These are phyloP conservation scores for Trichoderma aggressivum DNA, from an alignment of 2,329 filamentous ascomycete species.

Conservation along the genomic window DNA sequence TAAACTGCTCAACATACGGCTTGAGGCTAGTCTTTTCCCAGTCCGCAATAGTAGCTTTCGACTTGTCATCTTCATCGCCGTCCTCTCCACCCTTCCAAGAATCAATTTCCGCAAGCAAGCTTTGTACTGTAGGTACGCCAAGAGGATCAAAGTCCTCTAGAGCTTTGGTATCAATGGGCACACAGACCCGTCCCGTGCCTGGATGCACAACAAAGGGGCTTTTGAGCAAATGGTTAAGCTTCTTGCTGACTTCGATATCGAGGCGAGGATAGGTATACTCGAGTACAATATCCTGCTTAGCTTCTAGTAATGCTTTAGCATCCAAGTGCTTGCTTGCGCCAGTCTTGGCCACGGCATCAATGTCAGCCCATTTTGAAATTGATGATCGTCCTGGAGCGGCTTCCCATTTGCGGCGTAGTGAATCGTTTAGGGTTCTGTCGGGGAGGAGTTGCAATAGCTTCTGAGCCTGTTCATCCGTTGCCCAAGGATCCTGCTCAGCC, in stretches of 20 bases:
- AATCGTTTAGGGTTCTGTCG: conserved; percentile 71
- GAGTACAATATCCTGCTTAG: conserved; percentile 92
- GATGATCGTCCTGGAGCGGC: conserved; percentile 74
- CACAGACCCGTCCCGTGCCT: conserved; percentile 88
- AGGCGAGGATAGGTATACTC: conserved; percentile 98
- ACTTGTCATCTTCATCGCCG: conserved; percentile 39
- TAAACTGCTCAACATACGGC: conserved; percentile 88
- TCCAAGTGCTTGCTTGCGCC: conserved; percentile 72
- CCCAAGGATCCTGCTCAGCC: conserved; percentile 82
- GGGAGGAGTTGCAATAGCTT: conserved; percentile 82
- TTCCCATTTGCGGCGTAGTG: conserved; percentile 87
- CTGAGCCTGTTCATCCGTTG: conserved; percentile 64
- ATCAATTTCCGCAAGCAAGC: conserved; percentile 82
- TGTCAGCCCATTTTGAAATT: conserved; percentile 86
- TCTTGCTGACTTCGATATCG: conserved; percentile 96
- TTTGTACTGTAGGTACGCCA: conserved; percentile 81
- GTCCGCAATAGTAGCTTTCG: conserved; percentile 57
- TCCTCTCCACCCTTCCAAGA: conserved; percentile 59
- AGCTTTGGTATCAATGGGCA: conserved; percentile 75
- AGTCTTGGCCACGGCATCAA: conserved; percentile 77
- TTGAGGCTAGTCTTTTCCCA: conserved; percentile 97
- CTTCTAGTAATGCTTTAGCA: conserved; percentile 69
- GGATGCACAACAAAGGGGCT: conserved; percentile 96
- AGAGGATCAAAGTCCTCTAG: conserved; percentile 86
- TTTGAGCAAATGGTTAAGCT: conserved; percentile 96